Evolutionary conservation across 352 stramenopile species (phyloP).

Genomic region (Phytophthora chlamydospora): DNA sequence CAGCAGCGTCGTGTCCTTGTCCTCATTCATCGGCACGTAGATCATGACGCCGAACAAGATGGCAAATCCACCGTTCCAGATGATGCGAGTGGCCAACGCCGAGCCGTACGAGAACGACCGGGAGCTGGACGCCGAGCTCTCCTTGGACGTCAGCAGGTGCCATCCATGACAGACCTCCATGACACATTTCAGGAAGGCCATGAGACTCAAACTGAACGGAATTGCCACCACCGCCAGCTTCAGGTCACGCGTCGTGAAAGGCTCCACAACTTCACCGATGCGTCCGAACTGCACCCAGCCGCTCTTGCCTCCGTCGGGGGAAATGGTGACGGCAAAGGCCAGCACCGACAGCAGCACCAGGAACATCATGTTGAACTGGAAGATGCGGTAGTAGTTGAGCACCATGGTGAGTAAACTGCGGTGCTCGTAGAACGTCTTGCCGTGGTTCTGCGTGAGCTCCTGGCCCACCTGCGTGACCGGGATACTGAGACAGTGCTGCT

Average conservation of each 20-base stretch:
- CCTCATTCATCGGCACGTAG: conserved; percentile 56
- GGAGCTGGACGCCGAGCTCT: conserved; percentile 56
- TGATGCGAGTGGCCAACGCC: conserved; percentile 51
- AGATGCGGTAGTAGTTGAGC: conserved; percentile 85
- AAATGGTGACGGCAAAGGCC: conserved; percentile 62
- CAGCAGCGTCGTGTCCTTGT: conserved; percentile 50
- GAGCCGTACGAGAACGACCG: conserved; percentile 66
- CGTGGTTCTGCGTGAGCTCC: conserved; percentile 62
- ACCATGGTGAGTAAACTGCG: conserved; percentile 72
- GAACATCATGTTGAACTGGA: conserved; percentile 86
- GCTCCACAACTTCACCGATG: conserved; percentile 64
- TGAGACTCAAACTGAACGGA: conserved; percentile 50
- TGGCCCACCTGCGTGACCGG: conserved; percentile 45
- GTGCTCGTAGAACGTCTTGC: conserved; percentile 85
- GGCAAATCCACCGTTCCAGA: conserved; percentile 72
- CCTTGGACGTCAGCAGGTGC: conserved; percentile 58
- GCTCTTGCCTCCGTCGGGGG: conserved; percentile 57
- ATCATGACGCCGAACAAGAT: conserved; percentile 68
- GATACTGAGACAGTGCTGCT: conserved; percentile 66
- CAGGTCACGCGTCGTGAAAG: conserved; percentile 58
- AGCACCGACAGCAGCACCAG: conserved; percentile 59
- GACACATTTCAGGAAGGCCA: conserved; percentile 66
- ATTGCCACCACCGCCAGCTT: conserved; percentile 61
- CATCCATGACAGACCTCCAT: conserved; percentile 72
- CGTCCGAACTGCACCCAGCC: conserved; percentile 57